These are phyloP conservation scores for Acer negundo DNA, from an alignment of 345 rosid species.

Conservation along the genomic window DNA sequence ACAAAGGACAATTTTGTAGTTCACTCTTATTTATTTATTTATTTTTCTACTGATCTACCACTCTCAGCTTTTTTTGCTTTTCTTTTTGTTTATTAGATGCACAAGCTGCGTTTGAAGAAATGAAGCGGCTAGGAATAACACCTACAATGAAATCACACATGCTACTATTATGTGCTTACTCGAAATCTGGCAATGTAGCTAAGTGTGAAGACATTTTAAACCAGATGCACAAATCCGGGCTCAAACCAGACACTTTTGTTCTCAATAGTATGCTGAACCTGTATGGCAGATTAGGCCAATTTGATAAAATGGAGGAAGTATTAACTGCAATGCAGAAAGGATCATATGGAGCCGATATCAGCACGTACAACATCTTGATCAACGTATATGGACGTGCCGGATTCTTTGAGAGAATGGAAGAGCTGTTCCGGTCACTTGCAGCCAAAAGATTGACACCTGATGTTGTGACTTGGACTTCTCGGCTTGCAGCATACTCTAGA, in stretches of 20 bases:
- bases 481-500: conserved; percentile 75
- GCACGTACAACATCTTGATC: conserved; percentile 88
- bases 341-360: conserved; percentile 56
- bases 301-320: conserved; percentile 74
- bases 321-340: conserved; percentile 62
- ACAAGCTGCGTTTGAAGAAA: conserved; percentile 71
- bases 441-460: conserved; percentile 52
- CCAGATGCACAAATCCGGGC: conserved; percentile 73
- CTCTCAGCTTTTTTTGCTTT: not conserved
- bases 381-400: conserved; percentile 80
- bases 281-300: conserved; percentile 78
- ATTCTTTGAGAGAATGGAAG: conserved; percentile 68
- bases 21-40: not conserved
- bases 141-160: conserved; percentile 96
- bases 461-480: conserved; percentile 94
- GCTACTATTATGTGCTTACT: conserved; percentile 85
- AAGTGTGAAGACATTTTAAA: conserved; percentile 74
- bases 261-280: conserved; percentile 83
- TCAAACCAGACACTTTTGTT: conserved; percentile 77
- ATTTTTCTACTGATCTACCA: no score
- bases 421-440: conserved; percentile 46
- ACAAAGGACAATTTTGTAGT: not conserved
- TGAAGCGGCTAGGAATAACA: conserved; percentile 73
- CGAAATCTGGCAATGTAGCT: conserved; percentile 59
- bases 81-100: conserved; percentile 52